These are phyloP conservation scores for Stenogyne calaminthoides DNA, from an alignment of 305 asterid species.

Conservation along the genomic window DNA sequence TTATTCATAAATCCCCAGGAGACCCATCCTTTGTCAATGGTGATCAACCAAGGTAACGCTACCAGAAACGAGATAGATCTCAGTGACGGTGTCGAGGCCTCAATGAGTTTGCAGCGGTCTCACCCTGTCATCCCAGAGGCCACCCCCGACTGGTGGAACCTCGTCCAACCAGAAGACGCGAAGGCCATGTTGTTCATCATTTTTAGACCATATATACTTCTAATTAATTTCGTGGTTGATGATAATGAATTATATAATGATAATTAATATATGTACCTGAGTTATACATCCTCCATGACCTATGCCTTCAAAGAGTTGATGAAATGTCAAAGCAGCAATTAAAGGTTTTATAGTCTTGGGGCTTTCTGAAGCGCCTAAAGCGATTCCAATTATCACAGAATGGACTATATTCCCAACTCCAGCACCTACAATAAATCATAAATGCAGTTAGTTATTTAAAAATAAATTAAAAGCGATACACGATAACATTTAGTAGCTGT, in stretches of 20 bases:
- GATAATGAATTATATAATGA: neutral
- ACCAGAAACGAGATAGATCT: too few relatives aligned
- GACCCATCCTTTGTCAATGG: too few relatives aligned
- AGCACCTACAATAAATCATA: slow-evolving; percentile 42
- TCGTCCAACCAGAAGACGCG: too few relatives aligned
- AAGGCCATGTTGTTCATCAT: neutral
- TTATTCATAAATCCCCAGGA: too few relatives aligned
- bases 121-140: too few relatives aligned
- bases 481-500: too few relatives aligned
- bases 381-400: slow-evolving; percentile 57
- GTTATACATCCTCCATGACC: slow-evolving; percentile 70
- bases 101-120: too few relatives aligned
- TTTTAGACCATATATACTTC: neutral
- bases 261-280: slow-evolving; percentile 37
- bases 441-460: too few relatives aligned
- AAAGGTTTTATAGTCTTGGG: slow-evolving; percentile 52
- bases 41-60: too few relatives aligned
- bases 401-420: slow-evolving; percentile 71
- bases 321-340: slow-evolving; percentile 61
- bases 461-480: too few relatives aligned
- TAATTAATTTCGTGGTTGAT: neutral
- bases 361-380: slow-evolving; percentile 59
- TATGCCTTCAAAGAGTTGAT: slow-evolving; percentile 68
- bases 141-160: too few relatives aligned
- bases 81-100: too few relatives aligned